Evolutionary conservation across 192 early-diverging fungal species (phyloP), one percentile per base, ranked within the genome.

Genomic region (Podila epigama): DNA sequence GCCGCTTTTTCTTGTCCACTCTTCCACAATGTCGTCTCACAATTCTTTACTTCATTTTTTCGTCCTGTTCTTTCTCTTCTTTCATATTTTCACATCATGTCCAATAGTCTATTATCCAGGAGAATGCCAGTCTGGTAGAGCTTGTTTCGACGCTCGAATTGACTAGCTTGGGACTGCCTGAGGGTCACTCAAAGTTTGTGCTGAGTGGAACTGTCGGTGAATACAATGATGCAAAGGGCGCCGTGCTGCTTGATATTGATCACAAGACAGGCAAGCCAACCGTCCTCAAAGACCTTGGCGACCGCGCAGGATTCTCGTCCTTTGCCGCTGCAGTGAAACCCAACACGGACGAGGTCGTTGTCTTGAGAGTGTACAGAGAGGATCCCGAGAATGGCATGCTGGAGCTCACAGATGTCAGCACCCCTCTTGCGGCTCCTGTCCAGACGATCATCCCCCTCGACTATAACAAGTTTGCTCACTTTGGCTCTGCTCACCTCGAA

Each of bases 121-220:
- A 71, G 22, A 28, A 52, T 12, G 37, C 64, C 2, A 79, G 62
- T 18, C 56, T 70, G 7, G 42, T 64, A 10, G 55, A 58, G 51
- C 54, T 72, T 51, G 69, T 56, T 10, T 36, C 57, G 18, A 73
- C 40, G n/a, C 32, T 81, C 53, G 60, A 60, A 16, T 51, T 69
- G 13, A 68, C 66, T 42, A 28, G 22, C 52, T 32, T 71, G 32
- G 28, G 58, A 33, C 40, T 68, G 44, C 63, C 68, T 4, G 79
- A 72, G 13, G 68, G 65, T 5, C 28, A 72, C 48, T 66, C 60
- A 25, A 27, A 68, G 41, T 71, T 68, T 37, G 31, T 68, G 27
- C 37, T 80, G 6, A 31, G 52, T n/a, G 70, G 63, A 20, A 72
- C 79, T 16, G 69, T 72, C 11, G 69, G 68, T 15, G 69, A 77